Conservation (phyloP, 306 rosid genomes). For the Glycine soja region DNA sequence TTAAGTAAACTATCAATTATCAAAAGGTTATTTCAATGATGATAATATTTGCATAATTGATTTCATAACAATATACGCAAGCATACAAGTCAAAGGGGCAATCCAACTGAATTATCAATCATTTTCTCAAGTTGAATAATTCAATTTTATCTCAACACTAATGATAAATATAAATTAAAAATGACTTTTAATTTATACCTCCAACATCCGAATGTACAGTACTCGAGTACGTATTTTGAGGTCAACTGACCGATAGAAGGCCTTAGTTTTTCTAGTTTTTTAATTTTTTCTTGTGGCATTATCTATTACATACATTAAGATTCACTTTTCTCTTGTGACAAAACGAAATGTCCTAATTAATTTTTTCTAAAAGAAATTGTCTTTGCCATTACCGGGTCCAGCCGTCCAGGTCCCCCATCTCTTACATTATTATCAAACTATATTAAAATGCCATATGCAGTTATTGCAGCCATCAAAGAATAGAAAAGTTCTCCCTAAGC, state of each 20-base stretch:
- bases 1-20: neutral
- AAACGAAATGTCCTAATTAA: neutral
- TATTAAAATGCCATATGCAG: neutral
- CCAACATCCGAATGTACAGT: neutral
- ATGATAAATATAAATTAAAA: neutral
- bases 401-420: neutral
- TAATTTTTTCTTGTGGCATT: neutral
- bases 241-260: neutral
- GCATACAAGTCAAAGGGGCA: neutral
- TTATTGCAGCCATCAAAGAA: neutral
- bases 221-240: neutral
- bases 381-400: neutral
- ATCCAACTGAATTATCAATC: neutral
- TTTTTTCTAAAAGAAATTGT: neutral
- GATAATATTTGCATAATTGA: neutral
- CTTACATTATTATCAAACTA: neutral
- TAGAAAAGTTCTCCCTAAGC: neutral
- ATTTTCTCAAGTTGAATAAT: neutral
- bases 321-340: neutral
- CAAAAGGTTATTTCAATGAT: neutral
- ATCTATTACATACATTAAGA: neutral
- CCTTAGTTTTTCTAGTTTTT: neutral
- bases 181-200: neutral
- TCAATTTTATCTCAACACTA: neutral
- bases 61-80: neutral